These are phyloP conservation scores for Erysimum cheiri DNA, from an alignment of 441 rosid genomes.

Conservation along the genomic window DNA sequence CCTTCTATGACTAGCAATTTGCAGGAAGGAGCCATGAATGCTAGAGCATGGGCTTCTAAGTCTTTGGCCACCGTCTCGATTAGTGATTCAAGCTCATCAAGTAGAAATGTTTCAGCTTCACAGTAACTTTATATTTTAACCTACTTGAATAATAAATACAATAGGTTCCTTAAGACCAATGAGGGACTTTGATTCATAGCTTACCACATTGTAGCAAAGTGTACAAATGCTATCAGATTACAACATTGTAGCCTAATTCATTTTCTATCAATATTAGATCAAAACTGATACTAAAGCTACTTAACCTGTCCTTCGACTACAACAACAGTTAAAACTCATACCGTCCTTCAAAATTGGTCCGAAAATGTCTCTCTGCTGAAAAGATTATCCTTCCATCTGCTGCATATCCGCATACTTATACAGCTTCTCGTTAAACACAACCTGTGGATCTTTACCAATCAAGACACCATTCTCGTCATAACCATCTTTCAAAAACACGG, in stretches of 20 bases:
- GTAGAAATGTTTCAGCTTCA: background rate
- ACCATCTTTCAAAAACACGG: constrained; percentile 68
- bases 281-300: background rate
- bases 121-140: background rate
- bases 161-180: background rate
- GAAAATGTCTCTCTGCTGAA: background rate
- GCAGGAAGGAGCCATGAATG: background rate
- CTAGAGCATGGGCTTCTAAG: background rate
- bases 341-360: background rate
- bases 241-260: constrained; percentile 28
- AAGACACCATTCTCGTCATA: constrained; percentile 63
- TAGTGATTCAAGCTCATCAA: background rate
- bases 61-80: background rate
- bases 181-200: background rate
- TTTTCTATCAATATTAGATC: background rate
- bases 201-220: background rate
- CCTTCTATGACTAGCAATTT: background rate
- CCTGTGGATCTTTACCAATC: constrained; percentile 75
- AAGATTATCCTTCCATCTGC: constrained; percentile 41
- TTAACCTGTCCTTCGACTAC: background rate
- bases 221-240: constrained; percentile 13
- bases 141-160: background rate
- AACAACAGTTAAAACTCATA: background rate
- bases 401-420: constrained; percentile 66
- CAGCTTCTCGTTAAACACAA: constrained; percentile 74